phyloP scores from a whole-genome alignment of 495 filamentous ascomycete species.

The Corynascus novoguineensis region DNA sequence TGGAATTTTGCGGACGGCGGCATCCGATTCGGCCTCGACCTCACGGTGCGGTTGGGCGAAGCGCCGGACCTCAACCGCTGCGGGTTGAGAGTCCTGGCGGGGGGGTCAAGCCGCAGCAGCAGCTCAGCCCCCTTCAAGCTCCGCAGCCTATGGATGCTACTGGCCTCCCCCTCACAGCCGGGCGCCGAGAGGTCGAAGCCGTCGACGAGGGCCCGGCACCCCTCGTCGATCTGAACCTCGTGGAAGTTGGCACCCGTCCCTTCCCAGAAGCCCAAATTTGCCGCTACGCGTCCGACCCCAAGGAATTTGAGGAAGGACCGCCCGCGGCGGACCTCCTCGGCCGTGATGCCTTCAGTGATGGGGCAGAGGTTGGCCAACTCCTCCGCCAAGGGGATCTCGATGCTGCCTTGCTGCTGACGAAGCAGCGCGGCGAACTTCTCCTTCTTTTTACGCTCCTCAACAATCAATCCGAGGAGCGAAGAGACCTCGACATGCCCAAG shows the following conservation, averaged over 20 bases:
- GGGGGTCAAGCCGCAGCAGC: slow-evolving; percentile 15
- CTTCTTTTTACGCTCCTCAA: neutral
- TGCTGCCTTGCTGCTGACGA: neutral
- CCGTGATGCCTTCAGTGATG: slow-evolving; percentile 12
- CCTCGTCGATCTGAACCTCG: slow-evolving; percentile 6
- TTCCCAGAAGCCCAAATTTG: slow-evolving; percentile 8
- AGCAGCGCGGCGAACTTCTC: neutral
- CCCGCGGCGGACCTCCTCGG: slow-evolving; percentile 10
- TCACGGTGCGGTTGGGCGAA: neutral
- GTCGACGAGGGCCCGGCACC: neutral
- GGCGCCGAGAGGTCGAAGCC: neutral
- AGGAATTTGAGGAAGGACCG: slow-evolving; percentile 13
- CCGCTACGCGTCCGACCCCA: slow-evolving; percentile 11
- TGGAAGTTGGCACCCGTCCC: slow-evolving; percentile 2
- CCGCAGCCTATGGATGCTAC: neutral
- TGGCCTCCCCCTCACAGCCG: neutral
- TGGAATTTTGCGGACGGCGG: neutral
- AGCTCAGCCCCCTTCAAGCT: slow-evolving; percentile 10
- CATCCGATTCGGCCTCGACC: neutral
- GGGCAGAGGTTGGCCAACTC: neutral
- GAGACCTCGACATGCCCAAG: slow-evolving; percentile 8
- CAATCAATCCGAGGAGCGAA: slow-evolving; percentile 2
- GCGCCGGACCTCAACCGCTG: slow-evolving; percentile 1
- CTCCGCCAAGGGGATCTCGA: neutral
- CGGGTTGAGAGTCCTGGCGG: slow-evolving; percentile 17